Evolutionary conservation across 106 monocot genomes (phyloP).

Genomic region (Chionographis japonica): DNA sequence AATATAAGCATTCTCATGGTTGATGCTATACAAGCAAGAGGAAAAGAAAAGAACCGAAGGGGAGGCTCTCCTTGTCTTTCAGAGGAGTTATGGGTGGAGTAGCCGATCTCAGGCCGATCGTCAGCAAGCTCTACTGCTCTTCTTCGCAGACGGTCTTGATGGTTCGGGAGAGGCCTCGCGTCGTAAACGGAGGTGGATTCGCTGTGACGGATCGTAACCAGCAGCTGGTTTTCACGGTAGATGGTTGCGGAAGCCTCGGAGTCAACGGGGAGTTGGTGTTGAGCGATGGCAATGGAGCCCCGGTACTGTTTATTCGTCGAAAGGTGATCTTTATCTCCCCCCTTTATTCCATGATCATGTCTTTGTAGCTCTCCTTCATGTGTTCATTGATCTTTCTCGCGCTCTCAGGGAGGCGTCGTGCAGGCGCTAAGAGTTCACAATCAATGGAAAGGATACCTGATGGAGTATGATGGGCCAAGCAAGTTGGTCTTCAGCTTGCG

Average conservation of each 20-base stretch:
- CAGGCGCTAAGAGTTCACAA: conserved; percentile 54
- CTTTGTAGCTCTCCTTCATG: not conserved
- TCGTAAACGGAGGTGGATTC: conserved; percentile 67
- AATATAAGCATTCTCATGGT: not conserved
- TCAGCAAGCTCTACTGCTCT: conserved; percentile 69
- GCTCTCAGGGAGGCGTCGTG: conserved; percentile 50
- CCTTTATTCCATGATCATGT: not conserved
- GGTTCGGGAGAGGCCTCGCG: conserved; percentile 60
- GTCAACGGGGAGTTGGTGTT: conserved; percentile 48
- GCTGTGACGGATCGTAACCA: conserved; percentile 42
- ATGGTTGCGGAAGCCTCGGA: conserved; percentile 72
- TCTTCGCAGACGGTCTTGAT: conserved; percentile 27
- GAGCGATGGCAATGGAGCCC: conserved; percentile 50
- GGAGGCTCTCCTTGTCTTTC: not conserved
- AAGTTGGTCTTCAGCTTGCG: conserved; percentile 41
- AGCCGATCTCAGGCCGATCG: conserved; percentile 34
- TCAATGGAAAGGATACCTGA: conserved; percentile 56
- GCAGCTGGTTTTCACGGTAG: conserved; percentile 48
- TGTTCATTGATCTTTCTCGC: not conserved
- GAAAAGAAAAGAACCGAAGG: not conserved
- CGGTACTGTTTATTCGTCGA: conserved; percentile 56
- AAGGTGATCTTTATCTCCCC: conserved; percentile 30
- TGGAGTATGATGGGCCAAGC: conserved; percentile 42
- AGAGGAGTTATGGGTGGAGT: conserved; percentile 23
- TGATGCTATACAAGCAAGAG: too few relatives aligned